Percentiles rank a stretch among this genome's conserved stretches.
phyloP scores from a whole-genome alignment of 768 basidiomycete species.

The Leccinellum albellum region DNA sequence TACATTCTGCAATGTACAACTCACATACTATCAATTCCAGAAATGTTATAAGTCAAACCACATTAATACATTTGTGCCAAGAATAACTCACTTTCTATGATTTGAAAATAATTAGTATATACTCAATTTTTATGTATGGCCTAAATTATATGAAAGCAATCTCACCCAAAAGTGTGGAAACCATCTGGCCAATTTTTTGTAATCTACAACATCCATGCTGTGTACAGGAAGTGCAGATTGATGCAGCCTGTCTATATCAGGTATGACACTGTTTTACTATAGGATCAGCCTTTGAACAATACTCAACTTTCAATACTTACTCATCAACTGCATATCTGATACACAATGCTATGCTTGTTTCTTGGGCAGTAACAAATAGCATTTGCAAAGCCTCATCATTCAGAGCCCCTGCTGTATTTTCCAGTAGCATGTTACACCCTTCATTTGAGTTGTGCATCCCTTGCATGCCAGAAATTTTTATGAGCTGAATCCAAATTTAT shows the following conservation, averaged over 20 bases:
- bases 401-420: background rate
- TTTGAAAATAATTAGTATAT: background rate
- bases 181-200: background rate
- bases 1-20: background rate
- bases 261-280: background rate
- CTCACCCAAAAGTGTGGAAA: background rate
- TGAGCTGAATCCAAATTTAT: background rate
- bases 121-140: background rate
- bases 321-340: background rate
- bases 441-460: background rate
- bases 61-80: background rate
- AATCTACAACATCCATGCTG: background rate
- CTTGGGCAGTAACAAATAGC: background rate
- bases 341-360: background rate
- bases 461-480: background rate
- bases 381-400: background rate
- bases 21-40: background rate
- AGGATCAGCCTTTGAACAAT: background rate
- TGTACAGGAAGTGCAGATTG: background rate
- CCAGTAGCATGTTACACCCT: background rate
- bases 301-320: background rate
- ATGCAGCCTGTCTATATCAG: background rate
- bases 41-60: background rate
- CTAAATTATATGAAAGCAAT: no score
- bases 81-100: background rate